A percentile compares a stretch with the other conserved stretches of the same genome.
These are phyloP conservation scores for Mimosa bimucronata DNA, from an alignment of 306 rosid genomes.

Conservation along the genomic window DNA sequence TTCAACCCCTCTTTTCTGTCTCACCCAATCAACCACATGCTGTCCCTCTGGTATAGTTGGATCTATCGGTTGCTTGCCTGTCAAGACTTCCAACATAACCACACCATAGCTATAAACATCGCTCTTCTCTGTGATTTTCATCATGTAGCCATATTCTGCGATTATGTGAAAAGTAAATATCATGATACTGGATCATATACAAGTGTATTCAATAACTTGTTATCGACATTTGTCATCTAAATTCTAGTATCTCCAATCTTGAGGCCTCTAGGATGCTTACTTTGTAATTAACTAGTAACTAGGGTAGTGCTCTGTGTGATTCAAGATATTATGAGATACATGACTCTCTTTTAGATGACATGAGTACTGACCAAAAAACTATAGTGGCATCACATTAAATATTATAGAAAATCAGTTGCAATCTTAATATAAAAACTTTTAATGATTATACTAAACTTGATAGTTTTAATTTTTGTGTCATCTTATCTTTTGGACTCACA, in stretches of 20 bases:
- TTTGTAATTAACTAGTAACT: no score
- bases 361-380: not conserved
- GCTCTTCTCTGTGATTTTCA: conserved; percentile 74
- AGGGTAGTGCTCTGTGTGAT: not conserved
- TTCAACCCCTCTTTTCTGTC: conserved; percentile 65
- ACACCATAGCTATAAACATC: conserved; percentile 89
- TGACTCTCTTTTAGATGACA: not conserved
- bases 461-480: not conserved
- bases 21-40: conserved; percentile 96
- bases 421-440: not conserved
- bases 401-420: not conserved
- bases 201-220: not conserved
- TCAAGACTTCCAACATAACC: conserved; percentile 79
- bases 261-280: not conserved
- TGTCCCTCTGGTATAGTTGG: conserved; percentile 92
- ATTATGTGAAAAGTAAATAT: conserved; percentile 23
- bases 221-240: not conserved
- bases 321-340: not conserved
- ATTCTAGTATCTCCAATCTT: not conserved
- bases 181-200: conserved; percentile 15
- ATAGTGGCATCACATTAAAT: not conserved
- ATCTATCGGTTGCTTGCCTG: conserved; percentile 96
- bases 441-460: not conserved
- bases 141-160: conserved; percentile 91
- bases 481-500: not conserved